Conservation (phyloP, 1,139 yeast species). For the Yamadazyma taylorii region DNA sequence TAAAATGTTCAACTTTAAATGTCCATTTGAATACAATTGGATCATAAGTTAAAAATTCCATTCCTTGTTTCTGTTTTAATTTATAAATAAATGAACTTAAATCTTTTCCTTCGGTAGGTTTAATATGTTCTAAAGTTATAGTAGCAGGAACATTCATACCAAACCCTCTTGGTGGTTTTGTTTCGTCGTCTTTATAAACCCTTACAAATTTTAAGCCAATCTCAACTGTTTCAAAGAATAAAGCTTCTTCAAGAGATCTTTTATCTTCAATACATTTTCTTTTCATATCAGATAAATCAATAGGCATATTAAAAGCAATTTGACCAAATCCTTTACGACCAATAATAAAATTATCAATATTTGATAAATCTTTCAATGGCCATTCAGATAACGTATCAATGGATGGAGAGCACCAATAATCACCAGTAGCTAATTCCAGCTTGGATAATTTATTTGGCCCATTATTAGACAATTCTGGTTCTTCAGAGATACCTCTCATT, state of each 20-base stretch:
- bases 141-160: constrained; percentile 87
- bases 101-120: constrained; percentile 39
- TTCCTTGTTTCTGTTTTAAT: constrained; percentile 55
- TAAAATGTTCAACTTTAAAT: constrained; percentile 85
- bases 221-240: constrained; percentile 60
- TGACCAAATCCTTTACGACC: constrained; percentile 81
- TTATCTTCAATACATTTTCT: constrained; percentile 32
- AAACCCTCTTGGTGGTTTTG: constrained; percentile 64
- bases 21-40: constrained; percentile 78
- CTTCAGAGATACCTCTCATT: constrained; percentile 7
- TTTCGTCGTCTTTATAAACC: constrained; percentile 59
- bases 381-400: constrained; percentile 51
- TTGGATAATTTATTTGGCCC: constrained; percentile 1
- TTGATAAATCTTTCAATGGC: constrained; percentile 51
- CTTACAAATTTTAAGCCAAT: constrained; percentile 59
- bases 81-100: constrained; percentile 44
- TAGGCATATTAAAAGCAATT: constrained; percentile 68
- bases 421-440: constrained; percentile 28
- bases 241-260: constrained; percentile 23
- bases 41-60: constrained; percentile 78
- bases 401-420: constrained; percentile 83
- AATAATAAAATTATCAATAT: constrained; percentile 66
- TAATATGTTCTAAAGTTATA: constrained; percentile 67
- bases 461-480: neutral
- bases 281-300: constrained; percentile 56